These are phyloP conservation scores for Lycium ferocissimum DNA, from an alignment of 257 asterid genomes.

Conservation along the genomic window DNA sequence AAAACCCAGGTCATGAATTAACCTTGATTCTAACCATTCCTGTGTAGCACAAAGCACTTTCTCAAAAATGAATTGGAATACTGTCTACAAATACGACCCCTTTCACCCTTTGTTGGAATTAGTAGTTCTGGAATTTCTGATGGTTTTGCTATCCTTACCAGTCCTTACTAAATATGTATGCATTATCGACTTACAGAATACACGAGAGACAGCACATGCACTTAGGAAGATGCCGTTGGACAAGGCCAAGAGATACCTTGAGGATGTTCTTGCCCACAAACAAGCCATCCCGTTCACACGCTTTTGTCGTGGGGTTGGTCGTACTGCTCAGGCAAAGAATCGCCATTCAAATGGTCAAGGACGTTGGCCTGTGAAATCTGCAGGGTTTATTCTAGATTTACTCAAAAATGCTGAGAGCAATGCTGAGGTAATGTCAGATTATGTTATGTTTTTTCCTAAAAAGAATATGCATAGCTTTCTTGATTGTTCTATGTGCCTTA, in stretches of 20 bases:
- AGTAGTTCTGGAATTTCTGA: background rate
- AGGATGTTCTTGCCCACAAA: conserved; percentile 70
- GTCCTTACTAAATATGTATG: background rate
- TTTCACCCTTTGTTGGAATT: background rate
- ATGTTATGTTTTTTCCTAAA: background rate
- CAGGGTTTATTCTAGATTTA: conserved; percentile 65
- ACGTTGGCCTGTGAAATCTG: conserved; percentile 83
- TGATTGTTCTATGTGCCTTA: background rate
- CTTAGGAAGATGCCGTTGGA: conserved; percentile 58
- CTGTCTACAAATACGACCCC: background rate
- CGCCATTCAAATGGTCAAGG: conserved; percentile 81
- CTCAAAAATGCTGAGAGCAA: conserved; percentile 81
- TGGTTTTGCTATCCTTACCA: background rate
- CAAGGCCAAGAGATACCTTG: conserved; percentile 70
- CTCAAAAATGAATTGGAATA: background rate
- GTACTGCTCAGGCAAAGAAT: conserved; percentile 79
- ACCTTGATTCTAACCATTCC: background rate
- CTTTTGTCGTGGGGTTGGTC: conserved; percentile 73
- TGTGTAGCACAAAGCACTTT: background rate
- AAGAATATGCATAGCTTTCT: background rate
- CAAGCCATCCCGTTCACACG: conserved; percentile 83
- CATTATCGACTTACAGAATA: conserved; percentile 40
- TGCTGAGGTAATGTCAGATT: conserved; percentile 55
- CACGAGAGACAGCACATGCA: conserved; percentile 80
- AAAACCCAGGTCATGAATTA: background rate